phyloP scores from a whole-genome alignment of 306 rosid species.

The Casuarina glauca region DNA sequence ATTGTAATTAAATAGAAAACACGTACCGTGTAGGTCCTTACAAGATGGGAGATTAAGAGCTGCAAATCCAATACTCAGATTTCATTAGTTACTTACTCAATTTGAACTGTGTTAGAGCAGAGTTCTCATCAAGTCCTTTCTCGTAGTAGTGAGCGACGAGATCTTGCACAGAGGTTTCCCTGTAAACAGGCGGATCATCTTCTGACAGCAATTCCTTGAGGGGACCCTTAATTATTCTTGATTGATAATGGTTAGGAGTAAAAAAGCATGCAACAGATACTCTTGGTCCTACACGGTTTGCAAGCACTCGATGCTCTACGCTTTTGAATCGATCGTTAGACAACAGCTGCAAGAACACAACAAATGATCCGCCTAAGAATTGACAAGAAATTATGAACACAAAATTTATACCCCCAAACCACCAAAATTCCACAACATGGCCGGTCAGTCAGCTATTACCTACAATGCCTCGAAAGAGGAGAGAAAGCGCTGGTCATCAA shows the following conservation, averaged over 20 bases:
- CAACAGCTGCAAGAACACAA: constrained; percentile 32
- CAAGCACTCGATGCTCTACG: constrained; percentile 47
- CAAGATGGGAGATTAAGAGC: too few species aligned
- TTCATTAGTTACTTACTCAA: neutral
- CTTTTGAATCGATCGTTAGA: constrained; percentile 51
- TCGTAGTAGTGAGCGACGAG: constrained; percentile 27
- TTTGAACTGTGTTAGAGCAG: constrained; percentile 36
- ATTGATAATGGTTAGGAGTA: constrained; percentile 26
- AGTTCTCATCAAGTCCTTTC: constrained; percentile 49
- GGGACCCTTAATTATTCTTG: constrained; percentile 38
- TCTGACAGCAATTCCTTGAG: constrained; percentile 45
- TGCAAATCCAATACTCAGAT: neutral
- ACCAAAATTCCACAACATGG: too few species aligned
- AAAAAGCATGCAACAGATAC: constrained; percentile 47
- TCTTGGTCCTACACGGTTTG: constrained; percentile 39
- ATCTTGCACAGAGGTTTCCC: constrained; percentile 36
- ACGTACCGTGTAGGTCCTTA: too few species aligned
- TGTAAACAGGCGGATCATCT: constrained; percentile 38
- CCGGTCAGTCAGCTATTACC: too few species aligned
- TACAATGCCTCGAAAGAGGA: too few species aligned
- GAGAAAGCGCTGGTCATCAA: too few species aligned
- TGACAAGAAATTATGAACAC: neutral
- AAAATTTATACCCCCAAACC: too few species aligned
- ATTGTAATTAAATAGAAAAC: too few species aligned
- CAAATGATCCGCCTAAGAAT: neutral